Evolutionary conservation across 441 rosid genomes (phyloP).

Genomic region (Corymbia citriodora): DNA sequence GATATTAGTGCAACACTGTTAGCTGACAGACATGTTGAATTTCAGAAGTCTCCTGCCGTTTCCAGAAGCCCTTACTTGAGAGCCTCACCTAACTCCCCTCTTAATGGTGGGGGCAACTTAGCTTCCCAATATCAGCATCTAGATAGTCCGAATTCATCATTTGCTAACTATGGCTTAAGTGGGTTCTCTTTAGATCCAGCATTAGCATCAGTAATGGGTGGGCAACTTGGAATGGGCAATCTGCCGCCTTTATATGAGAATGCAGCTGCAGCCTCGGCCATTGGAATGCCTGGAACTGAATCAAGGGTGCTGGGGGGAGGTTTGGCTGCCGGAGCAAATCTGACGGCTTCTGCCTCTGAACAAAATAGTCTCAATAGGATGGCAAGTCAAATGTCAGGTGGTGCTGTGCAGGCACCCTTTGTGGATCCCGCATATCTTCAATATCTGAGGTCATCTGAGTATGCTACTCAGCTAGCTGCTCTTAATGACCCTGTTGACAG

Average conservation of each 20-base stretch:
- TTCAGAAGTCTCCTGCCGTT: constrained; percentile 27
- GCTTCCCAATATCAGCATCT: constrained; percentile 52
- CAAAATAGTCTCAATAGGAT: constrained; percentile 37
- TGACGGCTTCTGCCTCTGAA: constrained; percentile 31
- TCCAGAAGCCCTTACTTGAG: constrained; percentile 42
- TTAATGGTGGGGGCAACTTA: constrained; percentile 44
- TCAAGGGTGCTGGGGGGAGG: constrained; percentile 55
- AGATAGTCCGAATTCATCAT: constrained; percentile 40
- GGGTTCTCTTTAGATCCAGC: constrained; percentile 58
- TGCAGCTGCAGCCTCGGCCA: constrained; percentile 60
- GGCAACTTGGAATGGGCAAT: constrained; percentile 56
- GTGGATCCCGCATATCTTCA: constrained; percentile 68
- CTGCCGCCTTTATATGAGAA: constrained; percentile 63
- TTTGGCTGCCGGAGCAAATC: constrained; percentile 38
- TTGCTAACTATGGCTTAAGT: constrained; percentile 38
- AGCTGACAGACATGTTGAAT: constrained; percentile 38
- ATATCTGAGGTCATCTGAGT: constrained; percentile 46
- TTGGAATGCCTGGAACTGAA: constrained; percentile 61
- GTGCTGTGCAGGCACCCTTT: constrained; percentile 51
- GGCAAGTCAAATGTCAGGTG: constrained; percentile 44
- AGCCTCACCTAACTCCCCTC: constrained; percentile 55
- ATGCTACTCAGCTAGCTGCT: constrained; percentile 40
- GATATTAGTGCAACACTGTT: constrained; percentile 29
- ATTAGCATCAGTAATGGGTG: constrained; percentile 53
- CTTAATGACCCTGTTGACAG: constrained; percentile 52